phyloP scores from a whole-genome alignment of 129 eudicot genomes.

The sunflower (Helianthus annuus) region HanXRQr2.0-SUNRISE NC_035443.2:91187717-91188216 shows the following conservation, averaged over 20 bases:
- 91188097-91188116: background rate
- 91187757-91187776: too few relatives aligned
- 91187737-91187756: too few relatives aligned
- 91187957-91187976: conserved; percentile 1
- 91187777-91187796: too few relatives aligned
- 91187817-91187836: conserved; percentile 22
- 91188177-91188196: background rate
- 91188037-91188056: conserved; percentile 17
- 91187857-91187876: background rate
- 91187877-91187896: conserved; percentile 10
- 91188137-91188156: conserved; percentile 7
- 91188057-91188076: conserved; percentile 8
- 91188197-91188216: conserved; percentile 99
- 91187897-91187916: background rate
- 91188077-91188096: conserved; percentile 9
- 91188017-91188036: background rate
- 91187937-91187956: background rate
- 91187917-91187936: conserved; percentile 14
- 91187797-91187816: background rate
- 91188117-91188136: conserved; percentile 17
- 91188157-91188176: background rate
- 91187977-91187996: conserved; percentile 1
- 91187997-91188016: conserved; percentile 9
- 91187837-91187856: background rate
- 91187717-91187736: too few relatives aligned